These are phyloP conservation scores for Paragyromitra xinjiangensis DNA, from an alignment of 495 filamentous ascomycete genomes.

Conservation along the genomic window DNA sequence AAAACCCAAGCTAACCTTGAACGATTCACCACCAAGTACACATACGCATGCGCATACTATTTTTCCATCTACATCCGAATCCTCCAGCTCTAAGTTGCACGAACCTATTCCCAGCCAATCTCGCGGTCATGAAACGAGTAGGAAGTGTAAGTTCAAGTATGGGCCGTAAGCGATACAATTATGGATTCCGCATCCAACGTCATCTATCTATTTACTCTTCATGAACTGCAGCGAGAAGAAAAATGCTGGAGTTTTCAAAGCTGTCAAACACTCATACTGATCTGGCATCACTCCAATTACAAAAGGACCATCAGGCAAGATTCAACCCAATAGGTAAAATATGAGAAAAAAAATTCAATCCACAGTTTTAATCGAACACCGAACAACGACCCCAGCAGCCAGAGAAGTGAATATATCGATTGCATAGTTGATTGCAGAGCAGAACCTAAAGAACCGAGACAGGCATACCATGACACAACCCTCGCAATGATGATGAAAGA, in stretches of 20 bases:
- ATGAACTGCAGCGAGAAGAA: too few species aligned
- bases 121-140: too few species aligned
- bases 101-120: too few species aligned
- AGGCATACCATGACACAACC: not conserved
- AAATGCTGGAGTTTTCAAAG: too few species aligned
- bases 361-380: not conserved
- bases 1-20: not conserved
- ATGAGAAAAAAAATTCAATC: not conserved
- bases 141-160: too few species aligned
- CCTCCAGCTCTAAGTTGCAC: too few species aligned
- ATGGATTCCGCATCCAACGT: too few species aligned
- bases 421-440: not conserved
- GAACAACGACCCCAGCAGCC: not conserved
- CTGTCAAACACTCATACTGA: not conserved
- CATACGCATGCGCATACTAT: too few species aligned
- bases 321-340: not conserved
- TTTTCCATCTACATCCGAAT: too few species aligned
- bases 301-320: not conserved
- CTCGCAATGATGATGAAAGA: not conserved
- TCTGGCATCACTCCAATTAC: not conserved
- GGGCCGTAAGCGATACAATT: too few species aligned
- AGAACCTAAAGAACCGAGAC: constrained; percentile 1
- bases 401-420: not conserved
- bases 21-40: not conserved
- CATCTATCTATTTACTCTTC: too few species aligned